Conservation (phyloP, 2,329 filamentous ascomycete species). For the Nemania abortiva region DNA sequence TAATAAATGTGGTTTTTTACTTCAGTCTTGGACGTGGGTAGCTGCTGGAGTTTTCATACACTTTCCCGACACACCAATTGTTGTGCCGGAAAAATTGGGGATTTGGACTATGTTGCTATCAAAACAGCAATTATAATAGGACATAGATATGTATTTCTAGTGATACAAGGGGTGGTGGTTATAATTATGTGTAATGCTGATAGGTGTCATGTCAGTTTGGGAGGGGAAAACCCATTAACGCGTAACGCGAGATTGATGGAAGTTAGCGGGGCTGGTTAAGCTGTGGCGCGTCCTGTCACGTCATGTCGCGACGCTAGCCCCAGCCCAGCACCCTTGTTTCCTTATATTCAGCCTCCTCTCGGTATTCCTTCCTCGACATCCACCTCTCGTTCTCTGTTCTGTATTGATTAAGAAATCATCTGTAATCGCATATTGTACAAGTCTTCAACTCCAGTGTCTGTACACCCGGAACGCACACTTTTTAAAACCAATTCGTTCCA, state of each 20-base stretch:
- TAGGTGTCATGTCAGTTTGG: not conserved
- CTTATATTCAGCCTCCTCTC: not conserved
- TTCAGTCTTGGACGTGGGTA: too few relatives aligned
- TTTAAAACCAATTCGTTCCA: not conserved
- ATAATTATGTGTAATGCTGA: too few relatives aligned
- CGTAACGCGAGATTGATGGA: slow-evolving; percentile 23
- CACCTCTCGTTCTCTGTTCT: not conserved
- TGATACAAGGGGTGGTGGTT: too few relatives aligned
- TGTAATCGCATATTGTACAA: not conserved
- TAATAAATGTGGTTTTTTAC: too few relatives aligned
- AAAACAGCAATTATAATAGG: too few relatives aligned
- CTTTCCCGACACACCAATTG: too few relatives aligned
- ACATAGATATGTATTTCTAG: too few relatives aligned
- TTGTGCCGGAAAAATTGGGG: too few relatives aligned
- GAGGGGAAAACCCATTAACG: slow-evolving; percentile 6
- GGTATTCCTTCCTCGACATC: not conserved
- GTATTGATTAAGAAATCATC: not conserved
- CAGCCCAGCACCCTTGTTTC: not conserved
- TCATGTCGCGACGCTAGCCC: slow-evolving; percentile 30
- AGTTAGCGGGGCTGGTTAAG: slow-evolving; percentile 24
- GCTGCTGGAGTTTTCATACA: too few relatives aligned
- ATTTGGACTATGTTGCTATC: too few relatives aligned
- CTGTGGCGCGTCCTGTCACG: slow-evolving; percentile 28
- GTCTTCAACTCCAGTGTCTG: not conserved
- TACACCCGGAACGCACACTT: not conserved